Evolutionary conservation across 305 asterid species (phyloP), one percentile per base, ranked within the genome.

Genomic region (Fraxinus platypoda): DNA sequence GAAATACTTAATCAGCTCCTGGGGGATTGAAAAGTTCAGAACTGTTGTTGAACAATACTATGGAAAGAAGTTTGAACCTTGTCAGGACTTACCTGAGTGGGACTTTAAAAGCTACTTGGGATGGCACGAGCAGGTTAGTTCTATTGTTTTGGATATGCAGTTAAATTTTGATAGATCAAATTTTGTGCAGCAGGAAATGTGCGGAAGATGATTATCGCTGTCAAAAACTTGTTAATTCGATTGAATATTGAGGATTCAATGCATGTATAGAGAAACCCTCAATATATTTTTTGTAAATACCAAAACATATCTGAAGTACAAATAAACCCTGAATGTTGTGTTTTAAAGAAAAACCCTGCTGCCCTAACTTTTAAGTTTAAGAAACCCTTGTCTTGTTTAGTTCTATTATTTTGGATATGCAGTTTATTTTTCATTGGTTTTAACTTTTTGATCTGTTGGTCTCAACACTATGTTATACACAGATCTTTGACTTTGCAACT

Each of bases 81-180:
- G 93, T 86, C 95, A 34, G 26, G 97, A 91, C 78, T 88, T 95
- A 87, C 98, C 97, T 49, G 92, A 94, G 84, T 94, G 99, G 99
- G 92, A 94, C 86, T 95, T 94, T 62, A 91, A 94, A 88, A 93
- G 98, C 90, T 91, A 94, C 89, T 88, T 95, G 91, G 99, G 99
- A 73, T 95, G 99, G 99, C 99, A 94, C 19, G 96, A 95, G 85
- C 98, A 94, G 97, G 98, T 95, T 64, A 8, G 85, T 43, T 43
- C 81, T 46, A 28, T 37, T 17, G 26, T 13, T 66, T 66, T 66
- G 26, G 35, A 68, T 46, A 17, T 57, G 75, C 41, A 37, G 70
- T 77, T 77, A 25, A 76, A 37, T 82, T 62, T 62, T 83, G 25
- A 31, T 31, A 33, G 75, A 13, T 71, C 7, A 6, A 30, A 15